Evolutionary conservation across 495 filamentous ascomycete species (phyloP), one percentile per base, ranked within the genome.

Genomic region (Paragyromitra xinjiangensis): DNA sequence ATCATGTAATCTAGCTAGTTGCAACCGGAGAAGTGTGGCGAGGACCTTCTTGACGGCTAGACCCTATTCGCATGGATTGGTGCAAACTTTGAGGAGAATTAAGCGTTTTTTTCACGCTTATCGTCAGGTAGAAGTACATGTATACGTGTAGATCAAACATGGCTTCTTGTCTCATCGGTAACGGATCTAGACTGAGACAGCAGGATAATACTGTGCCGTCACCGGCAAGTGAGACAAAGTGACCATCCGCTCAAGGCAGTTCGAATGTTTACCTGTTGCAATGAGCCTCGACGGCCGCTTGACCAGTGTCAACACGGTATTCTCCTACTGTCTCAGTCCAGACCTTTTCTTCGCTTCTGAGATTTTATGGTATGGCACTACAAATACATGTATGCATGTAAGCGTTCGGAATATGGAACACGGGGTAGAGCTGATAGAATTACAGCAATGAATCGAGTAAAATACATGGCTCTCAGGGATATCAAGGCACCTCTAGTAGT

Each of bases 391-490:
- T 22, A 34, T 34, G 3, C 29, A 3, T 34, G 29, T 34, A 34
- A 34, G 29, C 29, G 4, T 34, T 34, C 29, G 2, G 29, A 34
- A 34, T 34, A 34, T 34, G 29, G 29, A 34, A 34, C 29, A 34
- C 29, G 29, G 44, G 16, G 16, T 22, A 61, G 14, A 16, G 26
- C 16, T n/a, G 26, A 39, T 39, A 61, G 16, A 16, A 53, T n/a
- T 7, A 22, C 6, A 6, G 19, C 6, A 53, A n/a, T 8, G 14
- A 61, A n/a, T 39, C 9, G 56, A 37, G 39, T 61, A 61, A 55
- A 69, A 48, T 61, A 48, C 67, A 61, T n/a, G n/a, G 11, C 50
- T 58, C 58, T 29, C 34, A n/a, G n/a, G 24, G 42, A 69, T 61
- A 12, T 45, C 24, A 44, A 45, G 9, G 34, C 0, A 8, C 0